phyloP scores from a whole-genome alignment of 345 rosid species.

The Sisymbrium irio region DNA sequence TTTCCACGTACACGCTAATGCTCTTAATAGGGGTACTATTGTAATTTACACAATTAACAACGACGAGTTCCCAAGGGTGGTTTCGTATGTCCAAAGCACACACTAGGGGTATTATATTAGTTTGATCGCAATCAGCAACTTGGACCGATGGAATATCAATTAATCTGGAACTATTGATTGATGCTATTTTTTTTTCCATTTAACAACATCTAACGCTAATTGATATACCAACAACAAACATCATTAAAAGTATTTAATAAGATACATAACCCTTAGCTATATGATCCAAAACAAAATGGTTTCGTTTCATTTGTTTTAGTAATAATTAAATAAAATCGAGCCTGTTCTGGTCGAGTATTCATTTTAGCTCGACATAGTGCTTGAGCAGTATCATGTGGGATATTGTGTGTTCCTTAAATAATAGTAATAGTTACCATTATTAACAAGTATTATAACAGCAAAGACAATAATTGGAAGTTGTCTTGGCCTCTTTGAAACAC shows the following conservation, averaged over 20 bases:
- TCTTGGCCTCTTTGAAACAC: slow-evolving; percentile 4
- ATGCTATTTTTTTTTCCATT: not conserved
- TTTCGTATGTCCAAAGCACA: not conserved
- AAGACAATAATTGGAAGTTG: slow-evolving; percentile 8
- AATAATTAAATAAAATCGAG: not conserved
- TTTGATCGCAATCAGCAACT: not conserved
- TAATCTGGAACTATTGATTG: not conserved
- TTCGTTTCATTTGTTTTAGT: not conserved
- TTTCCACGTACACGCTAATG: slow-evolving; percentile 18
- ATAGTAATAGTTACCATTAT: not conserved
- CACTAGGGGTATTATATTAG: not conserved
- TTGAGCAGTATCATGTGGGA: slow-evolving; percentile 22
- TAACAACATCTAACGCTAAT: not conserved
- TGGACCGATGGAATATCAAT: not conserved
- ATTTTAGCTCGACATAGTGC: slow-evolving; percentile 26
- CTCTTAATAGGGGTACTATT: not conserved
- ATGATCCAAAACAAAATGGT: not conserved
- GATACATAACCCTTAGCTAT: not conserved
- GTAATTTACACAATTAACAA: not conserved
- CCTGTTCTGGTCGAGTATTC: not conserved
- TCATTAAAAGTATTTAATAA: not conserved
- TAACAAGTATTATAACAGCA: slow-evolving; percentile 9
- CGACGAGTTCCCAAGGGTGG: not conserved
- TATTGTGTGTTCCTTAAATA: slow-evolving; percentile 13
- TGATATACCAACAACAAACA: slow-evolving; percentile 20